Evolutionary conservation across 2,329 filamentous ascomycete genomes (phyloP), one percentile per base, ranked within the genome.

Genomic region (Pseudogymnoascus sp.): DNA sequence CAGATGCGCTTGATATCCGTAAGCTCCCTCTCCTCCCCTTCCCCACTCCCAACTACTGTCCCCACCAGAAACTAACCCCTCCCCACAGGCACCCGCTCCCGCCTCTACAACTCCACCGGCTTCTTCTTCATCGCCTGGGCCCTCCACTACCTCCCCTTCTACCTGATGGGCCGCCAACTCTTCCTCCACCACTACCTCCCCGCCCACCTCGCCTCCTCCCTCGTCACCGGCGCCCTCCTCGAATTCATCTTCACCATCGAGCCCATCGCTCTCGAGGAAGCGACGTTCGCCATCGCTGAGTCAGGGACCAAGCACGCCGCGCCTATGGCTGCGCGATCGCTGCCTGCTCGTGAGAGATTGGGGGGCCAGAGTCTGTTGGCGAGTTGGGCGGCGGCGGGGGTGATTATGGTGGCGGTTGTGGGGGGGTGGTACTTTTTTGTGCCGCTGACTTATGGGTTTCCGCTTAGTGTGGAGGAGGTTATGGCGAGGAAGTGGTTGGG

Each of bases 41-140:
- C 3, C 41, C 12, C 11, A 28, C 7, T 31, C 14, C 3, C 37
- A 19, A 19, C 19, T 19, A 19, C 19, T 19, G 19, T 19, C 19
- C 19, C 19, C 19, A 19, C 19, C 19, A 19, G 19, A 19, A 26
- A 10, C 43, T 50, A 50, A 50, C 43, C 8, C 16, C 7, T 16
- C 56, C 46, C 59, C 65, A 59, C 73, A 89, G 92, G 92, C 68
- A 92, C 95, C 31, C 93, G 95, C 68, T 93, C 90, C 24, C 92
- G 93, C 67, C 84, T 99, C 60, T 99, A 99, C 79, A 98, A 98
- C 82, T 97, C 92, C 62, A 98, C 95, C 0, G 95, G 95, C 24
- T 99, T 99, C 84, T 96, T 99, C 81, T 98, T 97, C 86, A 85
- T 99, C 63, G 91, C 92, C 63, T 99, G 95, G 95, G 92, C 91